Evolutionary conservation across 2,329 filamentous ascomycete genomes (phyloP).

Genomic region (Metarhizium robertsii): DNA sequence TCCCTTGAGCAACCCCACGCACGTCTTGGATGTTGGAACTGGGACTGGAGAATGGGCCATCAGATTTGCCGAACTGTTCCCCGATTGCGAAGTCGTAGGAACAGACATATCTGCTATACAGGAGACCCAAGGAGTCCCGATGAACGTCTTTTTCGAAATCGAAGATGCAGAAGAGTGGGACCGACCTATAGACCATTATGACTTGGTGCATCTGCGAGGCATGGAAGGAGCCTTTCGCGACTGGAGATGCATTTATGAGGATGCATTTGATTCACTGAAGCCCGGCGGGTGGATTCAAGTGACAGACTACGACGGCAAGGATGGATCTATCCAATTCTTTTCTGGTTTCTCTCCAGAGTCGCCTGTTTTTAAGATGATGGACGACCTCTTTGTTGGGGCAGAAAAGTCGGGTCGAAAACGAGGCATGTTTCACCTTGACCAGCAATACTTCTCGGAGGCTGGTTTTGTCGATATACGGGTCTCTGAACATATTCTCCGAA

Average conservation of each 20-base stretch:
- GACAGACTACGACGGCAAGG: constrained; percentile 41
- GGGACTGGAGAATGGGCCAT: constrained; percentile 45
- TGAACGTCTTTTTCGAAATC: constrained; percentile 51
- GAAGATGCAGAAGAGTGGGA: constrained; percentile 54
- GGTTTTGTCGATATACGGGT: constrained; percentile 43
- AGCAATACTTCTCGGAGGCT: constrained; percentile 32
- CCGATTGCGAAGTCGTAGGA: constrained; percentile 46
- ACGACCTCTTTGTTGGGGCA: constrained; percentile 34
- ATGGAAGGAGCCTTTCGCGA: constrained; percentile 47
- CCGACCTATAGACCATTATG: constrained; percentile 39
- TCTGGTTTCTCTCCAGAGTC: constrained; percentile 33
- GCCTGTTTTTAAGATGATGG: constrained; percentile 30
- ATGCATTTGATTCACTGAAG: constrained; percentile 42
- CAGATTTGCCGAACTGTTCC: constrained; percentile 43
- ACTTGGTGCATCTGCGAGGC: constrained; percentile 47
- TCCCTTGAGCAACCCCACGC: constrained; percentile 26
- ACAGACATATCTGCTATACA: constrained; percentile 49
- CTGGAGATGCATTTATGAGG: constrained; percentile 45
- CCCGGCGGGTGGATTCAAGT: constrained; percentile 50
- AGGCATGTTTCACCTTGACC: constrained; percentile 36
- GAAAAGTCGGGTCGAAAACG: constrained; percentile 34
- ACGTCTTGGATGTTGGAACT: constrained; percentile 48
- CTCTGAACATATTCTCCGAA: constrained; percentile 38
- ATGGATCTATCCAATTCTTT: constrained; percentile 22
- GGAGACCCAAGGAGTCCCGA: constrained; percentile 45